Base-by-base conservation (phyloP, 352 stramenopile species). In the Phytophthora crassamura region DNA sequence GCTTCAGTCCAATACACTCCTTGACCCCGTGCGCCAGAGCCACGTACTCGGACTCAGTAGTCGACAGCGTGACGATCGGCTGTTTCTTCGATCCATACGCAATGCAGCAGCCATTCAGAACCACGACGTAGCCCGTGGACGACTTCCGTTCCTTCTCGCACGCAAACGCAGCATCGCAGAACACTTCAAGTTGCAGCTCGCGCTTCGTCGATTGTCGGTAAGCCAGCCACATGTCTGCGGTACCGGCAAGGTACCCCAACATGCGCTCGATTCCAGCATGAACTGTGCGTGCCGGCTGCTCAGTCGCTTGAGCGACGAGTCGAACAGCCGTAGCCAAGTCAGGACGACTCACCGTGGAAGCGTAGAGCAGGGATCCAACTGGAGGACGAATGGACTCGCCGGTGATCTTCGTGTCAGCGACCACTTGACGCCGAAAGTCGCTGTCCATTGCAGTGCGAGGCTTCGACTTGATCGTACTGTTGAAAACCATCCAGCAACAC, bases 281-380 rank as follows among this genome's bases (percentile, higher is more conserved):
- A 7, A 69, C 38, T 5, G 41, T 64, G 20, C n/a, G 16, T 11
- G 53, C 59, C 7, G 45, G 53, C 4, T 40, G 28, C 30, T 69
- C 53, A 5, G 32, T 64, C 18, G 64, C 45, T 49, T 59, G 53
- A 25, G 53, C 53, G 35, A 69, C 12, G 2, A 64, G 6, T 7
- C 53, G 36, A 11, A 59, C 47, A 18, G 61, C 34, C 7, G 32
- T 58, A 20, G 43, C 20, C 2, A 69, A 20, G 25, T 64, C 52
- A 12, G 52, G 35, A 22, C 45, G n/a, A 6, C 18, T 59, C 8
- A 59, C 36, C 0, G 35, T 63, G 7, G 28, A 39, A 9, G 45
- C 28, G 18, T 59, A 63, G 1, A 68, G 52, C 9, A 69, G 38
- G 4, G 25, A 50, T 30, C 61, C 45, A 5, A 69, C 35, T 20